Base-by-base conservation (phyloP, 306 rosid species). In the Notholithocarpus densiflorus region DNA sequence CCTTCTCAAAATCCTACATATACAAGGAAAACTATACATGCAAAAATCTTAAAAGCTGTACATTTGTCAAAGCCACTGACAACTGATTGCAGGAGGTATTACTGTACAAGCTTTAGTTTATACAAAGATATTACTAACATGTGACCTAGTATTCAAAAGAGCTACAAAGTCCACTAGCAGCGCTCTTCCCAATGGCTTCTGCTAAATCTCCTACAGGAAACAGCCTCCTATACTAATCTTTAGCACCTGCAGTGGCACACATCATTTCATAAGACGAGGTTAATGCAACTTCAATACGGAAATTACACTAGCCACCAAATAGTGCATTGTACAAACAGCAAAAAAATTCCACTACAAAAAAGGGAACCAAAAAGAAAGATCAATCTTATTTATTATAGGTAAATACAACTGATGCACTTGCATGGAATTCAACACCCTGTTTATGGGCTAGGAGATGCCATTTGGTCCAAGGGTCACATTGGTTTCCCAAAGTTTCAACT, bases 31-130 rank as follows among this genome's bases (percentile, higher is more conserved):
- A 34, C 54, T 71, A n/a, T 71, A 61, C 48, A 11, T 76, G 75
- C 72, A 70, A 61, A 21, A 51, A 71, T 53, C 53, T 24, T 34
- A 59, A 60, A 81, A 81, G 62, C 77, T 76, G 70, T 81, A 76
- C 77, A 76, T 51, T n/a, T 59, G 24, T 69, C 29, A 4, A 4
- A 9, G 51, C 45, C 27, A 48, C 60, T 66, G 26, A 32, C 48
- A 65, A 65, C 23, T 11, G 18, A 32, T 34, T 66, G 52, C 51
- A 66, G 51, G 24, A 34, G 72, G 15, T 19, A 31, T 66, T 34
- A 66, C 48, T 15, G 26, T 71, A 57, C 29, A 26, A 56, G 65
- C 64, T 34, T 48, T 27, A 13, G 37, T 48, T 65, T 19, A n/a
- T 15, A 71, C n/a, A 26, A 29, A 12, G 52, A 34, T 23, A 51